Conservation (phyloP, 2,329 filamentous ascomycete genomes). For the Epichloe hybrida region DNA sequence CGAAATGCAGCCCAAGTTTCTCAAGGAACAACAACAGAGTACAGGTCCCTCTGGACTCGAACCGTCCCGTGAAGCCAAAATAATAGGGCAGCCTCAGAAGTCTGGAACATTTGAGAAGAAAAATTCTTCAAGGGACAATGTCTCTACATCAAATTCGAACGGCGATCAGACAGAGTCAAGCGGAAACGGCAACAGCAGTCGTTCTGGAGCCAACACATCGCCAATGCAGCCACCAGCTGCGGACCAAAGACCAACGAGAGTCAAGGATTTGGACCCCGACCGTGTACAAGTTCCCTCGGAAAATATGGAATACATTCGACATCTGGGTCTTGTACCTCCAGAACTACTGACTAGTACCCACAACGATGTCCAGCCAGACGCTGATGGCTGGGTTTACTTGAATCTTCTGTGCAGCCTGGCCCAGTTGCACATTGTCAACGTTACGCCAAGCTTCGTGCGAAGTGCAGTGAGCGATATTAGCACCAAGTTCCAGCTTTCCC, state of each 20-base stretch:
- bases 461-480: conserved; percentile 58
- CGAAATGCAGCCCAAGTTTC: conserved; percentile 15
- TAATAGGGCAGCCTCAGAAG: conserved; percentile 22
- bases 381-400: conserved; percentile 69
- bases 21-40: conserved; percentile 23
- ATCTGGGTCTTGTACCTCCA: conserved; percentile 53
- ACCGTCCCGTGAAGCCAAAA: conserved; percentile 34
- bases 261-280: conserved; percentile 63
- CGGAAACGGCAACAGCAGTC: conserved; percentile 18
- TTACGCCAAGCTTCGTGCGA: conserved; percentile 65
- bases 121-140: conserved; percentile 27
- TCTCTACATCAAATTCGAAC: conserved; percentile 33
- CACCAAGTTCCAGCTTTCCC: conserved; percentile 63
- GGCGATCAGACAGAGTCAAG: conserved; percentile 32
- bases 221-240: conserved; percentile 28
- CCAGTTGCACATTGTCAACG: conserved; percentile 73
- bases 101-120: conserved; percentile 23
- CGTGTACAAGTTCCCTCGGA: conserved; percentile 62
- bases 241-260: conserved; percentile 66
- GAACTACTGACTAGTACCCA: conserved; percentile 29
- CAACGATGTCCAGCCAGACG: conserved; percentile 43
- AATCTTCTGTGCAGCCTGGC: conserved; percentile 72
- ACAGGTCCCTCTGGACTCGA: conserved; percentile 14
- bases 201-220: conserved; percentile 24
- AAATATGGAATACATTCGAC: conserved; percentile 68